phyloP scores from a whole-genome alignment of 208 protist species.

The Leishmania tropica region DNA sequence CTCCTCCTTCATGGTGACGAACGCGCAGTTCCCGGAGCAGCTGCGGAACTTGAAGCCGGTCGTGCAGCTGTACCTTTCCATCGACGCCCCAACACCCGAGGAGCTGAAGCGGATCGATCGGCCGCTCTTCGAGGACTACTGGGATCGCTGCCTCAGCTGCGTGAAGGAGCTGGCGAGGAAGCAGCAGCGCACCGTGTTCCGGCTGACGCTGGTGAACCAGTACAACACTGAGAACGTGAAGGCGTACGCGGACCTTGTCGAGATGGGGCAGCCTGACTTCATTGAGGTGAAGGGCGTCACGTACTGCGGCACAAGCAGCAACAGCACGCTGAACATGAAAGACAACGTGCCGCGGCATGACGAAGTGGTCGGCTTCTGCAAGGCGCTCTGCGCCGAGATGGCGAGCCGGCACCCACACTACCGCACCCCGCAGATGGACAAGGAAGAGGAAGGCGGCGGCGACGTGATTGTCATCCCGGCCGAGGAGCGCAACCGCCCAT shows the following conservation, averaged over 20 bases:
- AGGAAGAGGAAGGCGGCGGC: not conserved
- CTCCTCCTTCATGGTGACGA: constrained; percentile 96
- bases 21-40: constrained; percentile 92
- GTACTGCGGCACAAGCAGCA: constrained; percentile 90
- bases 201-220: constrained; percentile 95
- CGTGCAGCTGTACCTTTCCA: constrained; percentile 95
- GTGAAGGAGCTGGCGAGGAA: constrained; percentile 85
- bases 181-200: constrained; percentile 95
- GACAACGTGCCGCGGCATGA: constrained; percentile 94
- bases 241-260: constrained; percentile 88
- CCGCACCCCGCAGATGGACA: constrained; percentile 34
- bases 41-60: constrained; percentile 82
- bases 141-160: constrained; percentile 93
- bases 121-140: constrained; percentile 96
- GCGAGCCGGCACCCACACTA: constrained; percentile 48
- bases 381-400: constrained; percentile 60
- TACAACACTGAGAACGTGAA: constrained; percentile 88
- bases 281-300: constrained; percentile 97
- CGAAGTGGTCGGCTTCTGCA: constrained; percentile 93
- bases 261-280: constrained; percentile 92
- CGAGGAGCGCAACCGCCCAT: constrained; percentile 59
- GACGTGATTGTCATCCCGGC: constrained; percentile 29
- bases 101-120: constrained; percentile 92
- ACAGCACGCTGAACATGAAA: constrained; percentile 90
- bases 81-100: constrained; percentile 92